Conservation (phyloP, 1,284 basidiomycete genomes). For the Nidula niveotomentosa region DNA sequence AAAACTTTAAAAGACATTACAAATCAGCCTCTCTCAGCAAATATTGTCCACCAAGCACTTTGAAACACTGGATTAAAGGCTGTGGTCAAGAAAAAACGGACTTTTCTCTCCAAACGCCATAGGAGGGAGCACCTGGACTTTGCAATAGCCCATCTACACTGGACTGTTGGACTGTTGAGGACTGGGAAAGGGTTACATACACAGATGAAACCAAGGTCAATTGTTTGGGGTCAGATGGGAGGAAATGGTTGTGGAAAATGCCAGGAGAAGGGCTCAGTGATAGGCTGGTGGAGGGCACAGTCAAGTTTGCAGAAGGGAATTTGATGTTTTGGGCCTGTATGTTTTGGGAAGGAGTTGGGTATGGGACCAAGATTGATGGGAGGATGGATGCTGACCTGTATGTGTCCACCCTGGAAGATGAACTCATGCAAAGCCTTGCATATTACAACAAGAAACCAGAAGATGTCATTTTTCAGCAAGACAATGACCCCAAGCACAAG, state of each 20-base stretch:
- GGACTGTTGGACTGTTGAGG: constrained; percentile 10
- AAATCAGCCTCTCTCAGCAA: constrained; percentile 7
- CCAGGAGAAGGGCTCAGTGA: constrained; percentile 10
- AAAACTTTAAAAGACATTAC: constrained; percentile 9
- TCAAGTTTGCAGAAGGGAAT: constrained; percentile 30
- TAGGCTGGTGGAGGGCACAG: constrained; percentile 7
- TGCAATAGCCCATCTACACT: constrained; percentile 1
- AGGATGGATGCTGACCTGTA: constrained; percentile 29
- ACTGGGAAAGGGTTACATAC: constrained; percentile 11
- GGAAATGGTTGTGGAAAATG: constrained; percentile 9
- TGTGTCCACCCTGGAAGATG: constrained; percentile 24
- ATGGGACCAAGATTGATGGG: constrained; percentile 12
- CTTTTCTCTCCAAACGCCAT: constrained; percentile 1
- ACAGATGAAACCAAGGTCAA: too few species aligned
- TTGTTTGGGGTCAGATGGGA: constrained; percentile 8
- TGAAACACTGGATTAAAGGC: constrained; percentile 5
- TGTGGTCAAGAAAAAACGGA: not conserved
- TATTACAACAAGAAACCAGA: constrained; percentile 6
- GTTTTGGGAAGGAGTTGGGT: constrained; percentile 22
- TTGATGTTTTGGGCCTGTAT: constrained; percentile 35
- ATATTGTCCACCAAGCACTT: constrained; percentile 10
- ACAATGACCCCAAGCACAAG: constrained; percentile 26
- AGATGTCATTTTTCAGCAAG: constrained; percentile 31
- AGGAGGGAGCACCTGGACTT: constrained; percentile 1
- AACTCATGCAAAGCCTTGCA: constrained; percentile 16